Evolutionary conservation across 768 basidiomycete genomes (phyloP).

Genomic region (Steccherinum ochraceum): DNA sequence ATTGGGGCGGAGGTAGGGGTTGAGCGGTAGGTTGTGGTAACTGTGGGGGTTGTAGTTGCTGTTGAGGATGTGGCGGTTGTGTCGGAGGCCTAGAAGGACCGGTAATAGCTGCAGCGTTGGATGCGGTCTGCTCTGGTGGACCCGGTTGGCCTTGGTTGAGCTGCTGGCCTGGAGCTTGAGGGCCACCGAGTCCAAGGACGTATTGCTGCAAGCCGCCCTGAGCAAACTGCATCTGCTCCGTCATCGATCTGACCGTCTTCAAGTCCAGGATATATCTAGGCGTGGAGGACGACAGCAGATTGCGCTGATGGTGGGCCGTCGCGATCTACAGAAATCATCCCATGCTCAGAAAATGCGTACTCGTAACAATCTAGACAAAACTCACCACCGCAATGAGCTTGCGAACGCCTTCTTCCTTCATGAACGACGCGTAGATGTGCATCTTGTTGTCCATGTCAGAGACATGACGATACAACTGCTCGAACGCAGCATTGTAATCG

Average conservation of each 20-base stretch:
- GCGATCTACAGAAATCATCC: conserved; percentile 14
- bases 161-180: not conserved
- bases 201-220: not conserved
- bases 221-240: conserved; percentile 5
- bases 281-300: conserved; percentile 14
- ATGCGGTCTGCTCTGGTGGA: not conserved
- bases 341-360: not conserved
- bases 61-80: conserved; percentile 10
- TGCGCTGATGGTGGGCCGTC: conserved; percentile 32
- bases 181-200: not conserved
- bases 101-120: conserved; percentile 17
- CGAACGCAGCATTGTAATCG: conserved; percentile 47
- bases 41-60: not conserved
- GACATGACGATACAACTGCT: conserved; percentile 39
- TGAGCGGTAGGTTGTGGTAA: conserved; percentile 13
- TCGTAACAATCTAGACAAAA: conserved; percentile 11
- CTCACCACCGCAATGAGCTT: conserved; percentile 52
- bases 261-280: conserved; percentile 30
- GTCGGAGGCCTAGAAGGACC: not conserved
- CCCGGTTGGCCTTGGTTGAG: too few species aligned
- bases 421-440: conserved; percentile 39
- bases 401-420: conserved; percentile 41
- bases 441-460: conserved; percentile 47
- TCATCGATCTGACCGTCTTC: conserved; percentile 1
- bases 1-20: conserved; percentile 26